Conservation (phyloP, 73 alveolate species). For the Chromera velia region DNA sequence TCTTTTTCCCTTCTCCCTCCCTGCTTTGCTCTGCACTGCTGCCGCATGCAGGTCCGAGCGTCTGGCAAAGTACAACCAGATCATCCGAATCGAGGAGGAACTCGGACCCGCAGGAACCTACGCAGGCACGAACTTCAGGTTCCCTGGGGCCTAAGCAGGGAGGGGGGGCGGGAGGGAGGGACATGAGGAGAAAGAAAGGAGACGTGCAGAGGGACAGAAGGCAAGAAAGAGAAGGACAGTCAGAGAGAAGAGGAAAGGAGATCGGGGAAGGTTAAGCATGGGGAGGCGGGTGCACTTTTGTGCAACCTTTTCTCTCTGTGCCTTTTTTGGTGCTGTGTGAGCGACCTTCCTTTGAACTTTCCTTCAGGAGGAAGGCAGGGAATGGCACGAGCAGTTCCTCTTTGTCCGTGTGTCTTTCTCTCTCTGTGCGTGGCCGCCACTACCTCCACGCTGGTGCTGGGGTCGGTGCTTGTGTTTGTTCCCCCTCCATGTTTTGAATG, state of each 20-base stretch:
- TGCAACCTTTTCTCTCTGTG: no score
- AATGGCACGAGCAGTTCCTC: neutral
- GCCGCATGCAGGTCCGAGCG: neutral
- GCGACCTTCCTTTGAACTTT: no score
- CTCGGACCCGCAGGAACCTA: neutral
- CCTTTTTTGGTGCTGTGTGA: no score
- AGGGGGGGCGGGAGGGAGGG: no score
- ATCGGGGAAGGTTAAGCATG: no score
- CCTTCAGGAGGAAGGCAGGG: neutral
- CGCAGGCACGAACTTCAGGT: neutral
- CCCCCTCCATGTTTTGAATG: neutral
- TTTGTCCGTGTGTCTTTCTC: neutral
- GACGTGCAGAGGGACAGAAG: no score
- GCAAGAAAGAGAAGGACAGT: no score
- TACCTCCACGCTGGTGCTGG: neutral
- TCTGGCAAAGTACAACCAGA: neutral
- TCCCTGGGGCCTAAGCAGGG: no score
- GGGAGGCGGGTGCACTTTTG: no score
- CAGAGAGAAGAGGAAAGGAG: no score
- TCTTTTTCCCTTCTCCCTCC: neutral
- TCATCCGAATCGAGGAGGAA: neutral
- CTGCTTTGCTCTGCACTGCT: neutral
- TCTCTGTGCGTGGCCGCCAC: neutral
- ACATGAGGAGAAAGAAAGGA: no score
- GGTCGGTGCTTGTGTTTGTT: neutral